Base-by-base conservation (phyloP, 129 eudicot genomes). In the Ambrosia artemisiifolia region DNA sequence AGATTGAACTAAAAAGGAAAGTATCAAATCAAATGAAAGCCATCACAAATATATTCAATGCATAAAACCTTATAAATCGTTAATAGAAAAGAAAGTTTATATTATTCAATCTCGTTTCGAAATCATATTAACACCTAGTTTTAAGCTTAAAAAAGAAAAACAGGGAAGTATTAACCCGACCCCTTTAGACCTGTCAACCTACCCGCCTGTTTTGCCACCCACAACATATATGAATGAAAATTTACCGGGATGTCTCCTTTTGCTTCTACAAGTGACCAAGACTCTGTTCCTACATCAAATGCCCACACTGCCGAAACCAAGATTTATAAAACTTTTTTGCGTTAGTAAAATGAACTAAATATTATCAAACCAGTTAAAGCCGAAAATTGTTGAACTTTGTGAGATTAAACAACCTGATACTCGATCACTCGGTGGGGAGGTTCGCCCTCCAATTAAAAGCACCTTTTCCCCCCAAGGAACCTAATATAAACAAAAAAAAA, bases 241-340 rank as follows among this genome's bases (percentile, higher is more conserved):
- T 19, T 56, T 91, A 92, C 98, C 77, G 98, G 98, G 50, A 89
- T 75, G 69, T 89, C 98, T 72, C 98, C 98, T 83, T 92, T 92
- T 13, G 98, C 96, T 71, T 92, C 98, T 74, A 87, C 67, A 69
- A 89, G 83, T 62, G 98, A 86, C 98, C 96, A 92, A 59, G 88
- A 80, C 73, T 89, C 96, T 43, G 96, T 84, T 80, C 87, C 98
- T 19, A 86, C 70, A 80, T 92, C 98, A 81, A 89, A 92, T 70
- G 95, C 91, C 98, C 98, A 92, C 47, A 89, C 98, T 91, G 85
- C 85, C 71, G 69, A 75, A 83, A 16, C 12, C 28, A 72, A 11
- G 33, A 28, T 66, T 24, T 18, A 60, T 44, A 11, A 43, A 66
- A 14, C 8, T 54, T 54, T 24, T 24, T 24, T 1, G 28, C 28